Evolutionary conservation across 2,329 filamentous ascomycete species (phyloP), one percentile per base, ranked within the genome.

Genomic region (Zymoseptoria crescenta): DNA sequence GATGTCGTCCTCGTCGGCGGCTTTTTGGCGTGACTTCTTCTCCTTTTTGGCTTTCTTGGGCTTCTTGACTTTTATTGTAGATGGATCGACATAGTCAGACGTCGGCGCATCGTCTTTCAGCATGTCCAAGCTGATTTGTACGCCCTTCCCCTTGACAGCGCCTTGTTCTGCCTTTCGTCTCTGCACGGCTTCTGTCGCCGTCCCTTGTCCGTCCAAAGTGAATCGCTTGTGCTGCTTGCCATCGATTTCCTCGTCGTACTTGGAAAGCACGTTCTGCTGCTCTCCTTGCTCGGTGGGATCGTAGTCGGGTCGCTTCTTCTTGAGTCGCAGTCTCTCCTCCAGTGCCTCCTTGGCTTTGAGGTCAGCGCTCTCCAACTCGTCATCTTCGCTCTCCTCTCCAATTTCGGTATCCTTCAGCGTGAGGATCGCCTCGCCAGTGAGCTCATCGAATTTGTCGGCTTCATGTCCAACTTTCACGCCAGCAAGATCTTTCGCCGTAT

Each of bases 161-260:
- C 80, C 75, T 55, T 80, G 78, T 58, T 70, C 62, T 10, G 67
- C 66, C 67, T 62, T 59, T 45, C 55, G 27, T 49, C 57, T 64
- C 81, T 76, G 71, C 83, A 73, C 70, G 81, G 87, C 79, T 65
- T 89, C 86, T 28, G 51, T 29, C 13, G 83, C 81, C 35, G 84
- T 86, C 2, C 91, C 92, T 62, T 86, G 82, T 2, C 86, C 86
- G 72, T 96, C 90, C 16, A 99, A 79, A 0, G 89, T 96, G 68
- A 99, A 99, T 24, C 83, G 83, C 72, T 95, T 96, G 58, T 82
- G 62, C 76, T 95, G 94, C 75, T 96, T 96, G 57, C 91, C 91
- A 41, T 88, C 84, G 56, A 96, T 95, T 70, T 96, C 93, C 64
- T 97, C 94, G 68, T 97, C 94, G 70, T 99, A 99, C 67, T 99